Evolutionary conservation across 2,329 filamentous ascomycete genomes (phyloP).

Genomic region (Microsporum audouinii): DNA sequence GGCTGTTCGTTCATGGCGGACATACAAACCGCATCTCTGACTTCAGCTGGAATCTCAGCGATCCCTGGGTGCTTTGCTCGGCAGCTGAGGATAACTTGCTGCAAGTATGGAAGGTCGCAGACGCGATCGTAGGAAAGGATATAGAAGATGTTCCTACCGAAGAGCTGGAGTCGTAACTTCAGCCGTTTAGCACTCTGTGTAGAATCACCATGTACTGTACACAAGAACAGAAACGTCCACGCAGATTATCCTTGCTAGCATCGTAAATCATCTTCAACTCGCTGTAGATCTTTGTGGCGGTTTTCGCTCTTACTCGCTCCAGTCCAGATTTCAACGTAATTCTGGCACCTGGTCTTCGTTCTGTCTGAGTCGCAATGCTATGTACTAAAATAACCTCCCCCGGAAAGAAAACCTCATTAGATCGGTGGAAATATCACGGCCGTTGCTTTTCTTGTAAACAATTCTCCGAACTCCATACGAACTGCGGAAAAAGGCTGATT

Average conservation of each 20-base stretch:
- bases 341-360: not conserved
- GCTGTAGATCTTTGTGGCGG: not conserved
- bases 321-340: not conserved
- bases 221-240: not conserved
- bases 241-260: not conserved
- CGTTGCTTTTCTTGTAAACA: not conserved
- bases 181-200: not conserved
- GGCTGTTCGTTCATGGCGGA: conserved; percentile 95
- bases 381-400: not conserved
- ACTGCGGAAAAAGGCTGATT: not conserved
- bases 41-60: conserved; percentile 95
- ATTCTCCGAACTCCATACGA: not conserved
- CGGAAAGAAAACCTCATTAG: not conserved
- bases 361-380: not conserved
- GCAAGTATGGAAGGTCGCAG: conserved; percentile 84
- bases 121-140: conserved; percentile 69
- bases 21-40: conserved; percentile 95
- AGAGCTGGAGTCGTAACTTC: conserved; percentile 49
- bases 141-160: conserved; percentile 63
- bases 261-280: not conserved
- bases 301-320: not conserved
- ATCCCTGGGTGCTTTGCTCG: conserved; percentile 91
- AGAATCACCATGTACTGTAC: not conserved
- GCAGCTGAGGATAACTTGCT: conserved; percentile 94
- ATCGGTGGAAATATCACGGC: not conserved